These are phyloP conservation scores for Hypoxylon sp. DNA, from an alignment of 2,329 filamentous ascomycete genomes.

Conservation along the genomic window DNA sequence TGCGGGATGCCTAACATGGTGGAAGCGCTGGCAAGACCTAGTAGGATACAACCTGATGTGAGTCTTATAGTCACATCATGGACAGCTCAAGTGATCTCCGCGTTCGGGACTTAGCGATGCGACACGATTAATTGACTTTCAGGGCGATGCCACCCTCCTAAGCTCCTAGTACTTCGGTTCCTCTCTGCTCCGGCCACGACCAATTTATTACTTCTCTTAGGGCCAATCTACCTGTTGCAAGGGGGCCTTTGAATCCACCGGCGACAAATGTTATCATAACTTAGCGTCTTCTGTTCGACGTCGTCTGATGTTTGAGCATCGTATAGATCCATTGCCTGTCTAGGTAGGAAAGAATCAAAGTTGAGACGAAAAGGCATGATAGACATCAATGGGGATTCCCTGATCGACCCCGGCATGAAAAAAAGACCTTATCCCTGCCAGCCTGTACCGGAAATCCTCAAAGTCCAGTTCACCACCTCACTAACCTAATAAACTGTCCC, in stretches of 20 bases:
- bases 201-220: conserved; percentile 20
- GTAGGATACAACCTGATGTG: conserved; percentile 30
- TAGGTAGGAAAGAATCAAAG: conserved; percentile 13
- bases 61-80: conserved; percentile 35
- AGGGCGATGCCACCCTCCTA: conserved; percentile 42
- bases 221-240: conserved; percentile 30
- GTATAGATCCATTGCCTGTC: conserved; percentile 22
- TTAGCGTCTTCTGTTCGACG: conserved; percentile 17
- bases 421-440: conserved; percentile 40
- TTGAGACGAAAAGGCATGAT: conserved; percentile 35
- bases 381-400: conserved; percentile 22
- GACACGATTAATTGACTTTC: conserved; percentile 44
- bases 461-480: conserved; percentile 35
- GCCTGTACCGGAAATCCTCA: conserved; percentile 38
- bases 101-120: conserved; percentile 44
- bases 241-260: conserved; percentile 18
- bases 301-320: conserved; percentile 18
- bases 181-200: conserved; percentile 27
- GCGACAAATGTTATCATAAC: conserved; percentile 23
- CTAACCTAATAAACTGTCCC: conserved; percentile 37
- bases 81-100: conserved; percentile 45
- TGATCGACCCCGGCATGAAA: conserved; percentile 37
- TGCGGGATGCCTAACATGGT: conserved; percentile 39
- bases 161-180: conserved; percentile 26
- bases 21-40: conserved; percentile 21